Evolutionary conservation across 306 rosid species (phyloP).

Genomic region (Castanea mollissima): DNA sequence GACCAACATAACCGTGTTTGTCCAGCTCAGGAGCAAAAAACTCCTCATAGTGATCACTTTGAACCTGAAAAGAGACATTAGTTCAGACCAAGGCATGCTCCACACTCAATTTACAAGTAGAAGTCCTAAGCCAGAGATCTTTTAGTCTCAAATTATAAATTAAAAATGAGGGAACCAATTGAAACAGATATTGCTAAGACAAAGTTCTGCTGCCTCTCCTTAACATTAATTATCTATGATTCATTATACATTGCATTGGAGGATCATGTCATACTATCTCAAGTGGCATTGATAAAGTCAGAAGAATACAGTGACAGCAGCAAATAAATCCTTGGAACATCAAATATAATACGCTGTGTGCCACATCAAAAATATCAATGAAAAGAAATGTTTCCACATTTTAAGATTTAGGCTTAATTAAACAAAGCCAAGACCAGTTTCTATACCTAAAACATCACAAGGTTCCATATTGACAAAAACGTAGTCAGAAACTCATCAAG

Average conservation of each 20-base stretch:
- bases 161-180: not conserved
- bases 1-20: conserved; percentile 89
- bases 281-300: not conserved
- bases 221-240: not conserved
- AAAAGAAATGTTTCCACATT: not conserved
- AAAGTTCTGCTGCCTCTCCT: not conserved
- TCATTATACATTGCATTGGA: not conserved
- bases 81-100: not conserved
- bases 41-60: conserved; percentile 84
- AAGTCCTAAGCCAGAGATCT: not conserved
- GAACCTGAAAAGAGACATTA: conserved; percentile 61
- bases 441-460: not conserved
- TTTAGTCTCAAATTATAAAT: not conserved
- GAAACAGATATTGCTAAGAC: not conserved
- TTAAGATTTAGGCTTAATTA: not conserved
- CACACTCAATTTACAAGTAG: not conserved
- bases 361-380: not conserved
- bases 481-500: not conserved
- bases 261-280: not conserved
- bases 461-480: not conserved
- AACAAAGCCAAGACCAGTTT: not conserved
- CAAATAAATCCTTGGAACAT: not conserved
- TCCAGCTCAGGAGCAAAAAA: conserved; percentile 89
- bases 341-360: not conserved
- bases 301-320: not conserved